Conservation (phyloP, 2,329 filamentous ascomycete species). For the Helotiales sp. region DNA sequence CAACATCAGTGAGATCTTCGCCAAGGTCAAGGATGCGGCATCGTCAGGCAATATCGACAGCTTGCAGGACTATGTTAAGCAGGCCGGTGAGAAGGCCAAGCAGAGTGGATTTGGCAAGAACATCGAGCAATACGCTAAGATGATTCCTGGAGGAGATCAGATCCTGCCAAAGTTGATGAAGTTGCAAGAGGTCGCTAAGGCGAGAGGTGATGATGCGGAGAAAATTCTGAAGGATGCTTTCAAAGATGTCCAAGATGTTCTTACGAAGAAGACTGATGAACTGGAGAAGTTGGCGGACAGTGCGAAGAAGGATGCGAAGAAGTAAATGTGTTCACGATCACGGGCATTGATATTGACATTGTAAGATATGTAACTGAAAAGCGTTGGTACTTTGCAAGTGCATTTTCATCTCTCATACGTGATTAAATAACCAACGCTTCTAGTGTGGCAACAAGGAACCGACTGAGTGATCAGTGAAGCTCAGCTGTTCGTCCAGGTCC, state of each 20-base stretch:
- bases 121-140: constrained; percentile 64
- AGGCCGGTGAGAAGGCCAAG: constrained; percentile 64
- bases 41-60: constrained; percentile 64
- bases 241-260: constrained; percentile 66
- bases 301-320: constrained; percentile 40
- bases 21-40: constrained; percentile 64
- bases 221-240: constrained; percentile 71
- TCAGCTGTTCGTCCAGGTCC: neutral
- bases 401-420: neutral
- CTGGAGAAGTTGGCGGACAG: constrained; percentile 63
- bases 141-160: constrained; percentile 67
- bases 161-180: constrained; percentile 70
- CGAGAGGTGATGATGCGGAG: constrained; percentile 73
- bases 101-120: constrained; percentile 46
- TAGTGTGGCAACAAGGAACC: neutral
- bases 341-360: too few species aligned
- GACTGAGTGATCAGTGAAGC: neutral
- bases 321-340: neutral
- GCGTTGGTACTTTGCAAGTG: neutral
- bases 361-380: constrained; percentile 11
- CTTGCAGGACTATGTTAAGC: constrained; percentile 65
- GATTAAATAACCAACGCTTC: neutral
- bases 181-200: constrained; percentile 66
- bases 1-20: constrained; percentile 66
- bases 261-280: constrained; percentile 63